These are phyloP conservation scores for Chlorella sp. DNA, from an alignment of 139 green algal genomes.

Conservation along the genomic window DNA sequence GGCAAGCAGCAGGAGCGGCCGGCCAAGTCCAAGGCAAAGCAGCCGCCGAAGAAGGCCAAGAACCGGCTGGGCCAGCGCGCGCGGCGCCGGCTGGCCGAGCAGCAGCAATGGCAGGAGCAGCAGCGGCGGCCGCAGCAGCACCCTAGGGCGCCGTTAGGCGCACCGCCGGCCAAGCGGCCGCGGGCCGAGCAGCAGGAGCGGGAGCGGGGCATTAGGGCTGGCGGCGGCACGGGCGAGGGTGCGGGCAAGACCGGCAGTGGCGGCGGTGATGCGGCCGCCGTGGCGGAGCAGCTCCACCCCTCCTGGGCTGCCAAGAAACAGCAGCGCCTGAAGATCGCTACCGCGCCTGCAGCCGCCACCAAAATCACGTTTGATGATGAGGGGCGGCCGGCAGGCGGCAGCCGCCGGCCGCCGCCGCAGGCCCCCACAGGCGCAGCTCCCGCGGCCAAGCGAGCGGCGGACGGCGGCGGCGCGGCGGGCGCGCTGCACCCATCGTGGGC, in stretches of 20 bases:
- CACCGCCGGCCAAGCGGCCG: not conserved
- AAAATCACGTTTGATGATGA: slow-evolving; percentile 53
- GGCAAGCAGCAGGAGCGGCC: not conserved
- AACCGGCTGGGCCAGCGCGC: slow-evolving; percentile 65
- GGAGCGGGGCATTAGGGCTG: slow-evolving; percentile 2
- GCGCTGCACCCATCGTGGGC: slow-evolving; percentile 30
- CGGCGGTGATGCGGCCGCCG: not conserved
- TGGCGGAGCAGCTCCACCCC: slow-evolving; percentile 54
- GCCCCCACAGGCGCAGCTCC: not conserved
- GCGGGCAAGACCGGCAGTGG: not conserved
- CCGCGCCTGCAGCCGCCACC: slow-evolving; percentile 17
- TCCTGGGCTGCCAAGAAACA: slow-evolving; percentile 61
- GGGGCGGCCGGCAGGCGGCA: not conserved
- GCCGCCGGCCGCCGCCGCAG: not conserved
- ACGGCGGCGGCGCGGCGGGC: not conserved
- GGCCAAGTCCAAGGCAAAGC: slow-evolving; percentile 22
- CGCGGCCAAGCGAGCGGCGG: not conserved
- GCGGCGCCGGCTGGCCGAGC: slow-evolving; percentile 42
- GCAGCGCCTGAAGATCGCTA: slow-evolving; percentile 32
- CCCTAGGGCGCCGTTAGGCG: not conserved
- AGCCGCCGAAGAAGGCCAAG: slow-evolving; percentile 39
- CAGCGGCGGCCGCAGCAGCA: slow-evolving; percentile 11
- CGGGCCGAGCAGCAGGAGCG: not conserved
- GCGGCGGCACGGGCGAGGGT: not conserved
- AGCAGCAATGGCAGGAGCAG: slow-evolving; percentile 32